Conservation (phyloP, 768 basidiomycete genomes). For the Tephrocybe sp. region DNA sequence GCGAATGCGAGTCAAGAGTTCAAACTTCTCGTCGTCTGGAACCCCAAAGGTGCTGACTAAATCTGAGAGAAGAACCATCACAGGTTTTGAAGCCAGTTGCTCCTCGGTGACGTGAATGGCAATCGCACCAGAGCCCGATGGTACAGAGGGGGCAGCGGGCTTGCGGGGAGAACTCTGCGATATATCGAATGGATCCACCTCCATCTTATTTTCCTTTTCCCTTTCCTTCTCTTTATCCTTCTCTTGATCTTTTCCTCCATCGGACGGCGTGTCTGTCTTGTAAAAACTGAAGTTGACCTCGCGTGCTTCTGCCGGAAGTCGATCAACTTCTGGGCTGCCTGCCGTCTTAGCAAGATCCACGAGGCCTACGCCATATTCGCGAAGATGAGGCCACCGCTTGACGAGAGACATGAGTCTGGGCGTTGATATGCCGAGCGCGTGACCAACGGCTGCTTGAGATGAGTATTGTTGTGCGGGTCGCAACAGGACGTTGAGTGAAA, state of each 20-base stretch:
- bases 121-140: conserved; percentile 48
- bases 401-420: conserved; percentile 79
- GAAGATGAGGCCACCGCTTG: conserved; percentile 79
- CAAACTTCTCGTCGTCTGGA: conserved; percentile 82
- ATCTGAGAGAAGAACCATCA: conserved; percentile 79
- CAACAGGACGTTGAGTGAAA: conserved; percentile 80
- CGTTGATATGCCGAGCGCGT: conserved; percentile 78
- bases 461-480: conserved; percentile 96
- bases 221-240: conserved; percentile 43
- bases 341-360: conserved; percentile 65
- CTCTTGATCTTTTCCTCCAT: conserved; percentile 38
- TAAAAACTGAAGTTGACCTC: conserved; percentile 85
- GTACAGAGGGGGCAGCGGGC: conserved; percentile 27
- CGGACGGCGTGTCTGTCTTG: conserved; percentile 43
- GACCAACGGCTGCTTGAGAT: conserved; percentile 78
- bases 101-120: conserved; percentile 62
- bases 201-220: conserved; percentile 46
- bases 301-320: conserved; percentile 68
- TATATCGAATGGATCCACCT: conserved; percentile 42
- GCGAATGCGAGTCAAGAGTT: conserved; percentile 83
- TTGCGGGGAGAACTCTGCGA: conserved; percentile 50
- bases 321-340: conserved; percentile 50
- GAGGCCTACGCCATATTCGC: conserved; percentile 77
- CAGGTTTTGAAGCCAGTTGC: conserved; percentile 54
- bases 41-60: conserved; percentile 63